Conservation (phyloP, 192 early-diverging fungal species). For the Rhizophagus prolifer region DNA sequence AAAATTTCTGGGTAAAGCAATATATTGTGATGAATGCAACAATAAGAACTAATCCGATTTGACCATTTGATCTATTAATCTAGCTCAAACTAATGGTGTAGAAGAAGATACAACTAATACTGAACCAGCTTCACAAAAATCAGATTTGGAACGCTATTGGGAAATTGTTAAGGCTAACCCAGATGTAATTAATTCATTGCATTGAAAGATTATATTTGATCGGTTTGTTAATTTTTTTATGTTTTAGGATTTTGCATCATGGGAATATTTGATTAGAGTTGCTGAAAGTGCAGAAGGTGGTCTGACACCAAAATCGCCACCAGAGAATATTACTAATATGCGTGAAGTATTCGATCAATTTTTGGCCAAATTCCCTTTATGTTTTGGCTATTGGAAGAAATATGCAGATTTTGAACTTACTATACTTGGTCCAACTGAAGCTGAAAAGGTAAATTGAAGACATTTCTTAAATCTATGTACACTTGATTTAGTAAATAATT, state of each 20-base stretch:
- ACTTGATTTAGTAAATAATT: not conserved
- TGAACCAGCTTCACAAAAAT: conserved; percentile 21
- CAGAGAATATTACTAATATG: conserved; percentile 48
- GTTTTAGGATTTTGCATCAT: conserved; percentile 58
- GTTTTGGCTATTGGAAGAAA: conserved; percentile 82
- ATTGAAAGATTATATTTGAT: not conserved
- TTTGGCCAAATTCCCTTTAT: conserved; percentile 68
- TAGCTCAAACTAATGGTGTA: conserved; percentile 24
- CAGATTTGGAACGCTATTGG: conserved; percentile 59
- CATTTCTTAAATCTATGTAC: not conserved
- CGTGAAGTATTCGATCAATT: conserved; percentile 64
- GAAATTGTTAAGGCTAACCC: conserved; percentile 55
- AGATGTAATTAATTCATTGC: conserved; percentile 32
- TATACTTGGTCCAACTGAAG: conserved; percentile 56
- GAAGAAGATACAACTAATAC: not conserved
- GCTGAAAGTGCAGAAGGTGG: conserved; percentile 60
- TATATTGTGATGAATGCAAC: not conserved
- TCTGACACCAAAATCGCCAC: conserved; percentile 46
- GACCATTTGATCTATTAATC: not conserved
- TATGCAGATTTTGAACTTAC: conserved; percentile 63
- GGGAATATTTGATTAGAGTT: conserved; percentile 65
- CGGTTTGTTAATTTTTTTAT: not conserved
- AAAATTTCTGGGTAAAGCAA: not conserved
- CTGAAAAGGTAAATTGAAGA: conserved; percentile 52
- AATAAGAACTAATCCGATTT: not conserved